phyloP scores from a whole-genome alignment of 345 rosid species.

The Salix udensis region DNA sequence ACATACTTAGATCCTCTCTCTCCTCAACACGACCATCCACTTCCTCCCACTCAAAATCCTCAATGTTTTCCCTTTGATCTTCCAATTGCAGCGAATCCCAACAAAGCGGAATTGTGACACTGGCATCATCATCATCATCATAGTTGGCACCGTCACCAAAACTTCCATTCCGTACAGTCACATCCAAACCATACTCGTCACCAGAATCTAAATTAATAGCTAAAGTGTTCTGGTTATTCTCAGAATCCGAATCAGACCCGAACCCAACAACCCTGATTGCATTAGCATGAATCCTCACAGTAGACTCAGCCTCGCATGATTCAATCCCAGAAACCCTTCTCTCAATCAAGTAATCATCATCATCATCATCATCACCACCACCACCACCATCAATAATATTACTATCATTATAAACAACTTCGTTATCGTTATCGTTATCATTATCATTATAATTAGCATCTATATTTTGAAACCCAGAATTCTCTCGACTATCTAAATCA shows the following conservation, averaged over 20 bases:
- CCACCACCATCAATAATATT: background rate
- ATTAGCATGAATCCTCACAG: conserved; percentile 15
- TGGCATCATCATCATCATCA: conserved; percentile 44
- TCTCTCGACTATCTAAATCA: conserved; percentile 38
- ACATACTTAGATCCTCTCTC: conserved; percentile 54
- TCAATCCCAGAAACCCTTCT: conserved; percentile 41
- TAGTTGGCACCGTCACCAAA: conserved; percentile 22
- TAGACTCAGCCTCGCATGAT: conserved; percentile 34
- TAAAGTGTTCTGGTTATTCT: conserved; percentile 32
- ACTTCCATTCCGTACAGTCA: conserved; percentile 7
- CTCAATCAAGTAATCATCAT: conserved; percentile 46
- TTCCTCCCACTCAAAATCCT: conserved; percentile 94
- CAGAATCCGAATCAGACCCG: conserved; percentile 48
- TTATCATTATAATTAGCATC: conserved; percentile 19
- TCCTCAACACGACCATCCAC: conserved; percentile 67
- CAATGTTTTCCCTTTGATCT: conserved; percentile 52
- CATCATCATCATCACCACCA: background rate
- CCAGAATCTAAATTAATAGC: conserved; percentile 44
- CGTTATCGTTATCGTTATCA: conserved; percentile 15
- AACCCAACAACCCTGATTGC: conserved; percentile 37
- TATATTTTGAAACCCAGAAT: conserved; percentile 31
- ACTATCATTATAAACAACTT: conserved; percentile 12
- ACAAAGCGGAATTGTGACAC: conserved; percentile 49
- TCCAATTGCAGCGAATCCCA: conserved; percentile 81
- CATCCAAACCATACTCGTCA: conserved; percentile 40